Evolutionary conservation across 495 filamentous ascomycete species (phyloP).

Genomic region (Talaromyces nanjingensis): DNA sequence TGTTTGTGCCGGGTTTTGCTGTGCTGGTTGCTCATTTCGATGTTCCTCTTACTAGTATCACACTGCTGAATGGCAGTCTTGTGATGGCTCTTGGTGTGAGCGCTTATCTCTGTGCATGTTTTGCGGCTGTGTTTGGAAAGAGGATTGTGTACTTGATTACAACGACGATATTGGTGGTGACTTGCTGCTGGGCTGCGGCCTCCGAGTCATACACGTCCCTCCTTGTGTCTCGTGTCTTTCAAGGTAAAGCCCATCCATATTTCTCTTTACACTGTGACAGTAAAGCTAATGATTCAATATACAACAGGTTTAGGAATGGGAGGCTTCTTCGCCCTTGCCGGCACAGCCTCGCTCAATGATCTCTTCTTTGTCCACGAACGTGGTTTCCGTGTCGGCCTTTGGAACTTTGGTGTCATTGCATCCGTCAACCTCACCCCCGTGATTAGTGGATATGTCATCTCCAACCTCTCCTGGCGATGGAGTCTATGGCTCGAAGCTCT

Average conservation of each 20-base stretch:
- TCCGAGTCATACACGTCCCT: not conserved
- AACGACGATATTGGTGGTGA: not conserved
- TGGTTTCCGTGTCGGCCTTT: conserved; percentile 13
- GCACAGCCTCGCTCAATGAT: conserved; percentile 16
- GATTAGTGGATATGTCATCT: not conserved
- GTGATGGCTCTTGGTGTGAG: not conserved
- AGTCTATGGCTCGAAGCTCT: not conserved
- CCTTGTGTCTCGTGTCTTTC: not conserved
- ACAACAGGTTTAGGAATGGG: not conserved
- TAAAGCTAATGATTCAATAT: not conserved
- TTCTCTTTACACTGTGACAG: not conserved
- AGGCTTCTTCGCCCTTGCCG: not conserved
- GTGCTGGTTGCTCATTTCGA: not conserved
- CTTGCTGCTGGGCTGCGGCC: not conserved
- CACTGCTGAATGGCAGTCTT: not conserved
- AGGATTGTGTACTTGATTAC: not conserved
- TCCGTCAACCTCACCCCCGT: not conserved
- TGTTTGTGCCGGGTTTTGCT: not conserved
- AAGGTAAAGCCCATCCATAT: not conserved
- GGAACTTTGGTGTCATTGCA: not conserved
- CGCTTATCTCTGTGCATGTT: not conserved
- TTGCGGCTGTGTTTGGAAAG: not conserved
- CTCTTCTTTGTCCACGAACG: conserved; percentile 45
- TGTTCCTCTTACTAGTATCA: not conserved
- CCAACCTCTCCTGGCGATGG: not conserved